A percentile compares a stretch with the other conserved stretches of the same genome.
These are phyloP conservation scores for Mycena rebaudengoi DNA, from an alignment of 768 basidiomycete genomes.

Conservation along the genomic window DNA sequence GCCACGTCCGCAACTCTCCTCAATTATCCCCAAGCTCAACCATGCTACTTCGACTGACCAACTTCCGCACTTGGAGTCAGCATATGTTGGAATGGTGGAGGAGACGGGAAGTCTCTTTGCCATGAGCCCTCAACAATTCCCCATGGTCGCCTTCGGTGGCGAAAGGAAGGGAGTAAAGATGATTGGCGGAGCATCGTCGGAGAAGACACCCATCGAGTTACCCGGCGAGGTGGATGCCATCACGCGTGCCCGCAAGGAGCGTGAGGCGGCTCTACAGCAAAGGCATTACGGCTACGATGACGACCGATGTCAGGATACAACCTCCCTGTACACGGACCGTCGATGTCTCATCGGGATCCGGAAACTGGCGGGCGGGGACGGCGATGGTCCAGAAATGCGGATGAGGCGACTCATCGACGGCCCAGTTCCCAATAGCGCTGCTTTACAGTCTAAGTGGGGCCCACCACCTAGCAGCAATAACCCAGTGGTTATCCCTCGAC, in stretches of 20 bases:
- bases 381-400: slow-evolving; percentile 42
- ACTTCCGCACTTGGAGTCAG: slow-evolving; percentile 62
- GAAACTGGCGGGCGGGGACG: slow-evolving; percentile 60
- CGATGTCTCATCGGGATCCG: slow-evolving; percentile 72
- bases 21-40: slow-evolving; percentile 69
- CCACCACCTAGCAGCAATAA: no score
- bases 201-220: slow-evolving; percentile 36
- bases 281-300: slow-evolving; percentile 18
- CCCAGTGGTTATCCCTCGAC: no score
- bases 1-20: slow-evolving; percentile 79
- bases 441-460: no score
- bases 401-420: slow-evolving; percentile 67
- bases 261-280: slow-evolving; percentile 37
- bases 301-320: slow-evolving; percentile 11
- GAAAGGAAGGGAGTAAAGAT: slow-evolving; percentile 32
- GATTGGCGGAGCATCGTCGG: slow-evolving; percentile 12
- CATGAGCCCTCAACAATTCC: slow-evolving; percentile 83
- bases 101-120: slow-evolving; percentile 81
- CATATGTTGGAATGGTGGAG: slow-evolving; percentile 82
- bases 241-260: slow-evolving; percentile 51
- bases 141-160: slow-evolving; percentile 76
- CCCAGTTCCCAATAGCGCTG: no score
- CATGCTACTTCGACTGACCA: slow-evolving; percentile 35
- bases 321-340: slow-evolving; percentile 47
- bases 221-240: slow-evolving; percentile 53